These are phyloP conservation scores for Termitomyces titanicus DNA, from an alignment of 768 basidiomycete species.

Conservation along the genomic window DNA sequence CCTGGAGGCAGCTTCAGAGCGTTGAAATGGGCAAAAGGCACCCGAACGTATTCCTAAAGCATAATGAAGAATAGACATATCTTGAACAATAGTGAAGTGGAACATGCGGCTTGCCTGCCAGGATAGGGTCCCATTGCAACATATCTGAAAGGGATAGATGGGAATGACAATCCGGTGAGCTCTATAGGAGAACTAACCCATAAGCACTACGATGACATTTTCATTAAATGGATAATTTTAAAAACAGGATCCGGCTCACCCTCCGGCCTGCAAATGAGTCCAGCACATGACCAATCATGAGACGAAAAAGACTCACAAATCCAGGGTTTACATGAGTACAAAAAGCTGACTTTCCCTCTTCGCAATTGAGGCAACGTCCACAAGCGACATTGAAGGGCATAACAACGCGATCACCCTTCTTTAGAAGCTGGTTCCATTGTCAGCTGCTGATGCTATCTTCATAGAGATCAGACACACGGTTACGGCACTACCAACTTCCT, in stretches of 20 bases:
- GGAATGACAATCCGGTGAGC: neutral
- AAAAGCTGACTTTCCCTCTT: slow-evolving; percentile 48
- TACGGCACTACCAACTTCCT: slow-evolving; percentile 44
- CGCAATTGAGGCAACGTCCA: slow-evolving; percentile 55
- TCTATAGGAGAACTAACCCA: slow-evolving; percentile 26
- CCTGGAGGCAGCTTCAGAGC: slow-evolving; percentile 49
- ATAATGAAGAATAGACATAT: neutral
- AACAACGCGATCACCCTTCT: slow-evolving; percentile 57
- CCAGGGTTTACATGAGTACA: slow-evolving; percentile 58
- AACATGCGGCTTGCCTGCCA: slow-evolving; percentile 46
- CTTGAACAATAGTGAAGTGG: neutral
- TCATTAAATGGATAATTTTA: too few species aligned
- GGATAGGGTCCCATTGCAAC: slow-evolving; percentile 56
- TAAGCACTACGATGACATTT: slow-evolving; percentile 32
- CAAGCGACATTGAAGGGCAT: slow-evolving; percentile 61
- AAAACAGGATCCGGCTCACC: slow-evolving; percentile 24
- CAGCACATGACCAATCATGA: neutral
- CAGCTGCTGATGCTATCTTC: neutral
- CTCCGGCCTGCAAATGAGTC: slow-evolving; percentile 35
- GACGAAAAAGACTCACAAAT: slow-evolving; percentile 36
- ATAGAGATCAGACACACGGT: slow-evolving; percentile 25
- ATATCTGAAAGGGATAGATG: slow-evolving; percentile 30
- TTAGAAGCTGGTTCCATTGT: slow-evolving; percentile 32
- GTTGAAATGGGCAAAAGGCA: slow-evolving; percentile 57
- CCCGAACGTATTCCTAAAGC: slow-evolving; percentile 48